Evolutionary conservation across 495 filamentous ascomycete genomes (phyloP).

Genomic region (Penicillium ochrochloron): DNA sequence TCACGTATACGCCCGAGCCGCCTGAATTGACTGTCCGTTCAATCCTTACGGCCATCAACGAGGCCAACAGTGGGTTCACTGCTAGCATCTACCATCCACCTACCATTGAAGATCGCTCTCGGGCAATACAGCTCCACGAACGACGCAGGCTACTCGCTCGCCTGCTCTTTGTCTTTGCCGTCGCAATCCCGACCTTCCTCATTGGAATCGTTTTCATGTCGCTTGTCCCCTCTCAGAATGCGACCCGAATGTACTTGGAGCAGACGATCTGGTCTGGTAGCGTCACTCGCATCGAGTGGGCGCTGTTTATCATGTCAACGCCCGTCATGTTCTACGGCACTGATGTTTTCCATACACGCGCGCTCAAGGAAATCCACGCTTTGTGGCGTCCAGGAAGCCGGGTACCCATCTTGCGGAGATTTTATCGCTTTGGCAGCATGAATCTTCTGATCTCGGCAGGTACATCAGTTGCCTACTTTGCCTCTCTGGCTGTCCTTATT

Average conservation of each 20-base stretch:
- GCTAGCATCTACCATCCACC: conserved; percentile 77
- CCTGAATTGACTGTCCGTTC: conserved; percentile 77
- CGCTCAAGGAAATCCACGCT: conserved; percentile 75
- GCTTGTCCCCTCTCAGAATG: conserved; percentile 64
- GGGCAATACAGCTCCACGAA: conserved; percentile 68
- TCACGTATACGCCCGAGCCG: conserved; percentile 70
- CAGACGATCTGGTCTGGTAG: conserved; percentile 69
- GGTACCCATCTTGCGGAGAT: conserved; percentile 73
- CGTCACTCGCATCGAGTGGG: conserved; percentile 78
- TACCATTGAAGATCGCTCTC: conserved; percentile 83
- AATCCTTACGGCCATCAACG: conserved; percentile 70
- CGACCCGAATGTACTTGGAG: conserved; percentile 66
- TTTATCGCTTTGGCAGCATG: conserved; percentile 96
- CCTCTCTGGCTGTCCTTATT: conserved; percentile 79
- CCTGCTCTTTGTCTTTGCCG: conserved; percentile 69
- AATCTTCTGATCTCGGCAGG: conserved; percentile 90
- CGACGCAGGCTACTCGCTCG: conserved; percentile 64
- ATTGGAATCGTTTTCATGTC: conserved; percentile 93
- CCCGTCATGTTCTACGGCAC: conserved; percentile 90
- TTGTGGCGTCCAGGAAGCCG: conserved; percentile 83
- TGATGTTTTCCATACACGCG: conserved; percentile 81
- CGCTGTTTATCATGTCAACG: conserved; percentile 83
- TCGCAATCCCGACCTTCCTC: conserved; percentile 84
- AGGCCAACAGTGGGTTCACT: conserved; percentile 65
- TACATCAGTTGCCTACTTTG: conserved; percentile 85